phyloP scores from a whole-genome alignment of 1,284 basidiomycete genomes.

The Apiotrichum siamense region DNA sequence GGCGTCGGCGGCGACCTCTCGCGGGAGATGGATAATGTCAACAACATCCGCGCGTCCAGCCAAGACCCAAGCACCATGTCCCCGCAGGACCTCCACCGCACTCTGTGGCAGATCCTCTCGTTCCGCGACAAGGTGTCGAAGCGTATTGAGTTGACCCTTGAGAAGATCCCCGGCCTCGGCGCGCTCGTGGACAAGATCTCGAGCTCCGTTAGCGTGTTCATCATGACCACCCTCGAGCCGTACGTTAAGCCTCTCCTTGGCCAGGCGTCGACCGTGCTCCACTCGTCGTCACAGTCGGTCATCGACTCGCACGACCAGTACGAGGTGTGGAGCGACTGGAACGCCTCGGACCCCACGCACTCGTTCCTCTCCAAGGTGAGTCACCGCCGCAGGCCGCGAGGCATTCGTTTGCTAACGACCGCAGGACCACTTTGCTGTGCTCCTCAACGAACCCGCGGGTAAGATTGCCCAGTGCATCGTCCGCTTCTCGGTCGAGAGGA shows the following conservation, averaged over 20 bases:
- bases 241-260: conserved; percentile 70
- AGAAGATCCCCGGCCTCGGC: conserved; percentile 56
- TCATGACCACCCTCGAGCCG: conserved; percentile 68
- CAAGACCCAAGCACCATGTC: conserved; percentile 72
- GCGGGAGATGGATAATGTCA: conserved; percentile 69
- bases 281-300: conserved; percentile 63
- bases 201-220: conserved; percentile 74
- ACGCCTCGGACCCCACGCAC: conserved; percentile 76
- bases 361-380: conserved; percentile 52
- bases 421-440: conserved; percentile 39
- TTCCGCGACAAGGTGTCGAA: conserved; percentile 82
- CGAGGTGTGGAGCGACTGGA: conserved; percentile 68
- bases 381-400: not conserved
- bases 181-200: conserved; percentile 74
- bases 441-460: conserved; percentile 61
- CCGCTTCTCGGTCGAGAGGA: conserved; percentile 47
- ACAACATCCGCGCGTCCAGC: conserved; percentile 60
- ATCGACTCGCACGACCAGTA: conserved; percentile 75
- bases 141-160: conserved; percentile 74
- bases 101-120: conserved; percentile 76
- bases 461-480: conserved; percentile 65
- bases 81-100: conserved; percentile 74
- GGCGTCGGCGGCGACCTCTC: conserved; percentile 53
- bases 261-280: conserved; percentile 62
- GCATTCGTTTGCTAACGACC: not conserved